Conservation (phyloP, 2,329 filamentous ascomycete genomes). For the Colletotrichum graminicola region DNA sequence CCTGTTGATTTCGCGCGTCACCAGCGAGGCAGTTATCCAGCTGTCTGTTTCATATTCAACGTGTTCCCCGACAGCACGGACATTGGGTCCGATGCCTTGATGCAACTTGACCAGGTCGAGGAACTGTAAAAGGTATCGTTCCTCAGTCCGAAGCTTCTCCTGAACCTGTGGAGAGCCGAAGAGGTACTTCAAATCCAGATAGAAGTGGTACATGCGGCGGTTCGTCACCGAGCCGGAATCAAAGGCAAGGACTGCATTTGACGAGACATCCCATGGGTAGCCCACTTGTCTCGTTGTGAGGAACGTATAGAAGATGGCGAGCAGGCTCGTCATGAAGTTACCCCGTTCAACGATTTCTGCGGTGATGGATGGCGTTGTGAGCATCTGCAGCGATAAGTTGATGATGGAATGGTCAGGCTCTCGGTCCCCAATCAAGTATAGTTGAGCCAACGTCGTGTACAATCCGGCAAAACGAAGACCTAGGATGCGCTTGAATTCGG, state of each 20-base stretch:
- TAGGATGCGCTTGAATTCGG: conserved; percentile 94
- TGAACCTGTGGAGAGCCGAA: conserved; percentile 91
- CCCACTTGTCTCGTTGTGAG: conserved; percentile 95
- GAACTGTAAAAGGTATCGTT: conserved; percentile 92
- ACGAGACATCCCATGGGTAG: conserved; percentile 89
- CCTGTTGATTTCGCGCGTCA: conserved; percentile 94
- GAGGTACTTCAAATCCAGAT: conserved; percentile 91
- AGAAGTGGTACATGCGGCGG: conserved; percentile 96
- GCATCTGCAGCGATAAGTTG: conserved; percentile 94
- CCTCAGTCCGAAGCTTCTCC: conserved; percentile 83
- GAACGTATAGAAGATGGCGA: conserved; percentile 98
- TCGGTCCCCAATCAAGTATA: conserved; percentile 95
- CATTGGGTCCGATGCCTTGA: conserved; percentile 96
- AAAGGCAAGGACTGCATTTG: conserved; percentile 88
- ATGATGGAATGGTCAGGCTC: conserved; percentile 99
- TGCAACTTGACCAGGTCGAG: conserved; percentile 95
- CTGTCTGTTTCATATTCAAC: conserved; percentile 98
- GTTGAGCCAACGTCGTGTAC: conserved; percentile 91
- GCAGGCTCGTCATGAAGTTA: conserved; percentile 94
- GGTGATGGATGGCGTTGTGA: conserved; percentile 96
- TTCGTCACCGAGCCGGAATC: conserved; percentile 96
- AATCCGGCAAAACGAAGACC: conserved; percentile 94
- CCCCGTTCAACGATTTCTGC: conserved; percentile 94
- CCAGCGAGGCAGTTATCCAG: conserved; percentile 95
- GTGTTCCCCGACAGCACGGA: conserved; percentile 92